Evolutionary conservation across 169 alveolate genomes (phyloP), one percentile per base, ranked within the genome.

Genomic region (Theileria orientalis): DNA sequence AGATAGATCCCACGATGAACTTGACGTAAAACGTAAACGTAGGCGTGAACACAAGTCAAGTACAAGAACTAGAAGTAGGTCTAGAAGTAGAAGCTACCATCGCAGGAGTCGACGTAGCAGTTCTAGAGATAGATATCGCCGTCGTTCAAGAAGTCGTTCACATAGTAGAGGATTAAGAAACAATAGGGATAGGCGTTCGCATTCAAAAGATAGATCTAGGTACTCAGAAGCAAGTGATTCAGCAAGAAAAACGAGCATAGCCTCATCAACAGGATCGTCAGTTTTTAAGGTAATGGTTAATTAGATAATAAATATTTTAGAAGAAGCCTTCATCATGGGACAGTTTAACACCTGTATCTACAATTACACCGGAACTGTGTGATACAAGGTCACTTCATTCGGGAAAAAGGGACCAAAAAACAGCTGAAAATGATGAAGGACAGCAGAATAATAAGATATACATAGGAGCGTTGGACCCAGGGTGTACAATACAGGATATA

Each of bases 271-370:
- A 2, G 21, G 19, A 1, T 25, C 14, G 21, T 30, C 41, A 29
- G 2, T 37, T 16, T 19, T 2, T 29, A 56, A 56, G 42, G 66
- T 25, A 56, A 14, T n/a, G 32, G 3, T 9, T 27, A 56, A n/a
- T n/a, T 25, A n/a, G 7, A 23, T 27, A 29, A 13, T 13, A 56
- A 23, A 56, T n/a, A 9, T 11, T 56, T n/a, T 19, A 56, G 27
- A 56, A 56, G 42, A 56, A 56, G 13, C 66, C 32, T n/a, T 56
- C 66, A 2, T 56, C 76, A 6, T 68, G 76, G 76, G 76, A 68
- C 6, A 68, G 76, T 35, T 8, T 44, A 44, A 68, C 51, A 16
- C 76, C 76, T 16, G 73, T 68, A 40, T 68, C 76, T 16, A 68
- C 25, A 11, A 35, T 68, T 16, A 68, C 51, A 2, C 46, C 76